Evolutionary conservation across 2,329 filamentous ascomycete genomes (phyloP).

Genomic region (Talaromyces albobiverticillius): DNA sequence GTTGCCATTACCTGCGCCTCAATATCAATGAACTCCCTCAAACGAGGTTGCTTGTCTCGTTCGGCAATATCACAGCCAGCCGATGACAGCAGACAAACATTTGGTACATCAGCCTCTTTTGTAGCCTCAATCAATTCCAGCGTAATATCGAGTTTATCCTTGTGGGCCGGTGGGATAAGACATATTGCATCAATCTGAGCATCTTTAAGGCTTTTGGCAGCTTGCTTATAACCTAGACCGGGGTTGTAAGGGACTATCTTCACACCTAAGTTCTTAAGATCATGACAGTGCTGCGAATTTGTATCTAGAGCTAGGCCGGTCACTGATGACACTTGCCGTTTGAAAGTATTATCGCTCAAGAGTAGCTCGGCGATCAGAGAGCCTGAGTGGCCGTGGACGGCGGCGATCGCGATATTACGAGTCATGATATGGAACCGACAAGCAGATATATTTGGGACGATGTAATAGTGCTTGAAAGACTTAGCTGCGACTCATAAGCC

Average conservation of each 20-base stretch:
- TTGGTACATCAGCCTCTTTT: constrained; percentile 44
- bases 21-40: constrained; percentile 52
- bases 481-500: not conserved
- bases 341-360: constrained; percentile 43
- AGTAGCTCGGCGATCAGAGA: constrained; percentile 51
- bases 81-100: constrained; percentile 48
- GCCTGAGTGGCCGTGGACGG: constrained; percentile 51
- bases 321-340: constrained; percentile 40
- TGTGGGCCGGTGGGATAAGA: constrained; percentile 47
- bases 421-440: too few relatives aligned
- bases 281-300: constrained; percentile 35
- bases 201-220: constrained; percentile 42
- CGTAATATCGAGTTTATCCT: constrained; percentile 46
- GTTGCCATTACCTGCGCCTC: constrained; percentile 41
- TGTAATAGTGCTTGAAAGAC: not conserved
- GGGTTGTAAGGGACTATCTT: constrained; percentile 42
- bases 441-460: too few relatives aligned
- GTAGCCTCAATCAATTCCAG: constrained; percentile 46
- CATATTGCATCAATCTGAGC: constrained; percentile 48
- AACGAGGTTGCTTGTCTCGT: constrained; percentile 44
- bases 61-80: constrained; percentile 52
- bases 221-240: constrained; percentile 34
- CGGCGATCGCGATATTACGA: constrained; percentile 49
- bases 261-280: constrained; percentile 42
- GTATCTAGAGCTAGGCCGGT: constrained; percentile 43